These are phyloP conservation scores for Umbelopsis sp. DNA, from an alignment of 371 early-diverging fungal genomes.

Conservation along the genomic window DNA sequence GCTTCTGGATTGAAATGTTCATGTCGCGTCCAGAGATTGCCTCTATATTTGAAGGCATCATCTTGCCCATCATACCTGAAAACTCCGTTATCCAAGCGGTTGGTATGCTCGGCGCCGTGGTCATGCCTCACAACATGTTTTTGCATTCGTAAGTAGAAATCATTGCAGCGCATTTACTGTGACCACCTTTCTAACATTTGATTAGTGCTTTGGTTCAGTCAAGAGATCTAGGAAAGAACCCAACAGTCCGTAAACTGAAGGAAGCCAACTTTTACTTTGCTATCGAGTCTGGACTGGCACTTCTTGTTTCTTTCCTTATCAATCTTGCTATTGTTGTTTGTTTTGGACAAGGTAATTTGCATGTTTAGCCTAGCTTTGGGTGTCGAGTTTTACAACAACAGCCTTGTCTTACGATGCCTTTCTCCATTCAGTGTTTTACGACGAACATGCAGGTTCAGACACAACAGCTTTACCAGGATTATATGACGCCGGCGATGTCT, in stretches of 20 bases:
- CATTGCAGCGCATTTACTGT: neutral
- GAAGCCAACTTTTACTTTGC: slow-evolving; percentile 72
- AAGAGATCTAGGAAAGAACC: slow-evolving; percentile 54
- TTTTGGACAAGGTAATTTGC: slow-evolving; percentile 53
- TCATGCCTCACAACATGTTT: slow-evolving; percentile 83
- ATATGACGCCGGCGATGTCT: slow-evolving; percentile 65
- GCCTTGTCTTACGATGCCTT: neutral
- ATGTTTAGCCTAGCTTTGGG: no score
- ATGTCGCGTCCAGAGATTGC: slow-evolving; percentile 54
- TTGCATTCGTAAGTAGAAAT: slow-evolving; percentile 54
- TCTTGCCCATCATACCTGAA: slow-evolving; percentile 61
- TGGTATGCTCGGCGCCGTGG: slow-evolving; percentile 70
- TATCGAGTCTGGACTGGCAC: slow-evolving; percentile 69
- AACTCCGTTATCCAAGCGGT: slow-evolving; percentile 67
- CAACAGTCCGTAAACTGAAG: slow-evolving; percentile 52
- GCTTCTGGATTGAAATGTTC: slow-evolving; percentile 74
- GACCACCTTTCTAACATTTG: no score
- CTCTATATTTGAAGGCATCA: slow-evolving; percentile 63
- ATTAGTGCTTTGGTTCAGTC: slow-evolving; percentile 64
- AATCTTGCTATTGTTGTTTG: slow-evolving; percentile 76
- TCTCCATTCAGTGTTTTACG: slow-evolving; percentile 45
- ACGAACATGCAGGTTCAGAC: slow-evolving; percentile 34
- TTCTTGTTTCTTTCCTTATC: slow-evolving; percentile 69
- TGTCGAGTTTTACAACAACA: neutral
- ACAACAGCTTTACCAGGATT: slow-evolving; percentile 46